phyloP scores from a whole-genome alignment of 2,329 filamentous ascomycete genomes.

The Ophiostoma angusticollis region DNA sequence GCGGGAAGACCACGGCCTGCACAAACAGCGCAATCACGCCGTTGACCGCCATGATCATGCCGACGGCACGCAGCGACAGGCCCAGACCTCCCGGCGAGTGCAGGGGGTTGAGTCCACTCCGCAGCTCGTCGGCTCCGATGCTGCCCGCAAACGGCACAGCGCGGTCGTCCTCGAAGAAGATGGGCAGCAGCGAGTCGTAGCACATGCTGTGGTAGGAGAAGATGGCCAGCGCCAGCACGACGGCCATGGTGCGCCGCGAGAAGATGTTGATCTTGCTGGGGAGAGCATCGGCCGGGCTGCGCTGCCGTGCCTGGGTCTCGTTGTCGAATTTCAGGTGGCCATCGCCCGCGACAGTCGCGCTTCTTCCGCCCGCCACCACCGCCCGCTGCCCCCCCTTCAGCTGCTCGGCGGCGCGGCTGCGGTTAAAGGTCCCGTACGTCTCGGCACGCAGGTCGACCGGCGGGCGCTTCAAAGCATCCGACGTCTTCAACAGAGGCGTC shows the following conservation, averaged over 20 bases:
- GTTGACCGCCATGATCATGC: constrained; percentile 40
- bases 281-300: constrained; percentile 7
- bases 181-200: constrained; percentile 82
- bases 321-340: neutral
- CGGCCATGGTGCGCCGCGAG: constrained; percentile 53
- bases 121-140: constrained; percentile 13
- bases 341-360: too few species aligned
- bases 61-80: constrained; percentile 48
- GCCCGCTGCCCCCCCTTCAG: too few species aligned
- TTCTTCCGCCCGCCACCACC: too few species aligned
- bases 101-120: constrained; percentile 34
- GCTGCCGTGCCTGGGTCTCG: constrained; percentile 13
- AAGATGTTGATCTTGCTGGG: constrained; percentile 38
- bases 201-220: constrained; percentile 96
- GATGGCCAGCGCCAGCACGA: constrained; percentile 72
- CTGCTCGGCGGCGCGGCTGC: constrained; percentile 12
- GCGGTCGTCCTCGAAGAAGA: constrained; percentile 75
- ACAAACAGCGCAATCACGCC: constrained; percentile 58
- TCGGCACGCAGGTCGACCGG: constrained; percentile 64
- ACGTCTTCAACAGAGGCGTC: constrained; percentile 63
- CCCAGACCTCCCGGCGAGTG: constrained; percentile 50
- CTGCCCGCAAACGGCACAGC: constrained; percentile 22
- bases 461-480: constrained; percentile 60
- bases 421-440: constrained; percentile 59
- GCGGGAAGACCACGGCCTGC: constrained; percentile 56